phyloP scores from a whole-genome alignment of 1,139 yeast species.

The Debaryomyces psychrophilus region DNA sequence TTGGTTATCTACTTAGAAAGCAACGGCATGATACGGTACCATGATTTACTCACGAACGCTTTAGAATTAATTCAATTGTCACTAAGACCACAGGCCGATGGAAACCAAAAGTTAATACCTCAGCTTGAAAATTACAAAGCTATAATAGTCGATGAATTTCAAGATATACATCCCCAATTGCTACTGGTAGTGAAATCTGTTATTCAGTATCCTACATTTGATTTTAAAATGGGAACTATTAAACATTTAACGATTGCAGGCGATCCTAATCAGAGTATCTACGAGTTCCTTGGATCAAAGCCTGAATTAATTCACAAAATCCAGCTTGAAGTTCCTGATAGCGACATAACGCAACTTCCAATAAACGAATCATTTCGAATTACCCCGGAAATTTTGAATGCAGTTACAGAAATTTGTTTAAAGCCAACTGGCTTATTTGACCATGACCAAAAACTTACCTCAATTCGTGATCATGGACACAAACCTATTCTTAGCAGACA shows the following conservation, averaged over 20 bases:
- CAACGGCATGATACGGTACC: constrained; percentile 41
- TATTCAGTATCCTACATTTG: constrained; percentile 31
- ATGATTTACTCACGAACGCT: constrained; percentile 39
- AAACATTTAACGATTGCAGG: constrained; percentile 71
- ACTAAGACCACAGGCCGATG: constrained; percentile 3
- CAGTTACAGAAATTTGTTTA: constrained; percentile 38
- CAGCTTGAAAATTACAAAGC: constrained; percentile 32
- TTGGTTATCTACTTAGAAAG: constrained; percentile 26
- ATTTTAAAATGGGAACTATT: constrained; percentile 15
- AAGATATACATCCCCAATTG: constrained; percentile 64
- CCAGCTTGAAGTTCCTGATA: constrained; percentile 28
- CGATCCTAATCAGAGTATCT: constrained; percentile 73
- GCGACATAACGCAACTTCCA: constrained; percentile 28
- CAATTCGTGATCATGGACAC: constrained; percentile 26
- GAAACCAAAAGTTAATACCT: constrained; percentile 20
- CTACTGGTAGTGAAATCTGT: constrained; percentile 47
- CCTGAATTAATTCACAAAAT: constrained; percentile 33
- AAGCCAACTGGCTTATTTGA: constrained; percentile 15
- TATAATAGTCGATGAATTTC: constrained; percentile 74
- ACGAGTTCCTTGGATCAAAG: constrained; percentile 62
- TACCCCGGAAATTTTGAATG: constrained; percentile 55
- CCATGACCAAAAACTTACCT: constrained; percentile 13
- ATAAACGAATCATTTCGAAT: constrained; percentile 60
- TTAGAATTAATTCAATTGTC: constrained; percentile 28
- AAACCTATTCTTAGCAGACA: constrained; percentile 38